Evolutionary conservation across 2,329 filamentous ascomycete genomes (phyloP).

Genomic region (Aspergillus piperis): DNA sequence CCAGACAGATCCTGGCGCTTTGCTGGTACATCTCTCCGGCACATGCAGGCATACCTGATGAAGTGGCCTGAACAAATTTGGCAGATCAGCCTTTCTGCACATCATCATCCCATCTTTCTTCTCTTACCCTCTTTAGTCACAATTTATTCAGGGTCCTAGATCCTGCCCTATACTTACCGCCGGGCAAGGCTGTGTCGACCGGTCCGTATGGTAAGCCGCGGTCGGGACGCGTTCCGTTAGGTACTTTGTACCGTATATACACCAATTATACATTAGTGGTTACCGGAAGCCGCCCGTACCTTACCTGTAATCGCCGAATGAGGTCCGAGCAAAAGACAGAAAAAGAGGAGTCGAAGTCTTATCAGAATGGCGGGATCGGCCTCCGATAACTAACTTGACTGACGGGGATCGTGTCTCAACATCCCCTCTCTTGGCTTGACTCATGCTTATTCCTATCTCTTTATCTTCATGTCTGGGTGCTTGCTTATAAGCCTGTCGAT

Average conservation of each 20-base stretch:
- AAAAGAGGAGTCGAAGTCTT: neutral
- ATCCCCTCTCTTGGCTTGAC: neutral
- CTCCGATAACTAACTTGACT: neutral
- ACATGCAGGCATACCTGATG: neutral
- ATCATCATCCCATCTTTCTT: neutral
- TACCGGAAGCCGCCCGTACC: neutral
- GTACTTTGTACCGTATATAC: neutral
- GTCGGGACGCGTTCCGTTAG: neutral
- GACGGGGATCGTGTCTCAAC: neutral
- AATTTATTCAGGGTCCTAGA: neutral
- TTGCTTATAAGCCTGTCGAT: neutral
- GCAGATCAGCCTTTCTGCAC: neutral
- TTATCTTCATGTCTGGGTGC: neutral
- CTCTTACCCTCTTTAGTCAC: too few relatives aligned
- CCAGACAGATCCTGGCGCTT: neutral
- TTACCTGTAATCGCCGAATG: neutral
- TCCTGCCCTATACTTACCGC: neutral
- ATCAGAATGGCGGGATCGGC: constrained; percentile 1
- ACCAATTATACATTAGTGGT: neutral
- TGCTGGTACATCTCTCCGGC: neutral
- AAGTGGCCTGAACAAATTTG: neutral
- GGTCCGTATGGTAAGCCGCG: neutral
- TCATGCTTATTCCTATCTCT: neutral
- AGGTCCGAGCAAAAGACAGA: neutral
- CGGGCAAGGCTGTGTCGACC: neutral